Evolutionary conservation across 2,329 filamentous ascomycete genomes (phyloP).

Genomic region (Diaporthe ilicicola): DNA sequence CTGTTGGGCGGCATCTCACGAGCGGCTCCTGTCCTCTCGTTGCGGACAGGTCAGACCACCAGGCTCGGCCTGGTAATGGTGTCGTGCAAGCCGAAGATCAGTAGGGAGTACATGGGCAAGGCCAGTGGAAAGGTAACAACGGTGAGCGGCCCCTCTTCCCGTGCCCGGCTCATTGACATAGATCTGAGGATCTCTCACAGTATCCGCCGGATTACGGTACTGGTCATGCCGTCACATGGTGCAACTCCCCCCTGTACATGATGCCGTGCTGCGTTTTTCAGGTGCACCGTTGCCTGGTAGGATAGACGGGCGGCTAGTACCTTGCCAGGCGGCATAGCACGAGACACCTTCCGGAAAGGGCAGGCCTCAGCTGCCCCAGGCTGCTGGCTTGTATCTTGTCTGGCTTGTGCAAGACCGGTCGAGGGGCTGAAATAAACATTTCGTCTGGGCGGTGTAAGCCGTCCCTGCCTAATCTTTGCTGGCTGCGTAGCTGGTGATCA

Average conservation of each 20-base stretch:
- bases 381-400: too few species aligned
- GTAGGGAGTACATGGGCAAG: neutral
- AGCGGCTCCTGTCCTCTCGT: neutral
- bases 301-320: slow-evolving; percentile 6
- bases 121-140: neutral
- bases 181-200: neutral
- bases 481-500: slow-evolving; percentile 3
- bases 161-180: neutral
- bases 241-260: neutral
- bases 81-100: neutral
- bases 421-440: slow-evolving; percentile 21
- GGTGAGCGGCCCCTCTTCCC: slow-evolving; percentile 7
- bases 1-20: neutral
- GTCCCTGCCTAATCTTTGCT: slow-evolving; percentile 18
- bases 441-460: neutral
- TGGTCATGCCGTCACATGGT: neutral
- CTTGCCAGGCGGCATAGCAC: neutral
- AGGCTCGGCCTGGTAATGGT: neutral
- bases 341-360: slow-evolving; percentile 16
- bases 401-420: neutral
- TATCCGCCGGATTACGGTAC: neutral
- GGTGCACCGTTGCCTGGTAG: neutral
- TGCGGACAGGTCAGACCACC: slow-evolving; percentile 5
- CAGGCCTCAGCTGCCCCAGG: neutral
- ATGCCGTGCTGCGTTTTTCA: neutral